Evolutionary conservation across 1,139 yeast genomes (phyloP).

Genomic region (Candida sanyaensis): DNA sequence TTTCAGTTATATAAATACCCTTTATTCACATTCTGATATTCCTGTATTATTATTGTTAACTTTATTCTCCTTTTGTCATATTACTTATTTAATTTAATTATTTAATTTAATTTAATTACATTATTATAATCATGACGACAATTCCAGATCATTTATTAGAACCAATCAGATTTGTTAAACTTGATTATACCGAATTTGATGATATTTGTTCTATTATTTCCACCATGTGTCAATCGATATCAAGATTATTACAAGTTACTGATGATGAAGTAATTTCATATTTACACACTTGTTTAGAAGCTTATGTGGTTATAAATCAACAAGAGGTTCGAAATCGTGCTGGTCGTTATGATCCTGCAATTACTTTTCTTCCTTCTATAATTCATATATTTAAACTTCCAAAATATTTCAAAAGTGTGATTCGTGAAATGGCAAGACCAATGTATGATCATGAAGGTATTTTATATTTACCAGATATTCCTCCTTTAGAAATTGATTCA

Average conservation of each 20-base stretch:
- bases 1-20: neutral
- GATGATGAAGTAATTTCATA: constrained; percentile 5
- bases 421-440: constrained; percentile 12
- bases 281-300: constrained; percentile 8
- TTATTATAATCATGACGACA: neutral
- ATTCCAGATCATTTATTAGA: neutral
- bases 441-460: constrained; percentile 7
- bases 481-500: neutral
- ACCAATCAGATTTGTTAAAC: constrained; percentile 7
- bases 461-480: constrained; percentile 8
- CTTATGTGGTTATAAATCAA: constrained; percentile 9
- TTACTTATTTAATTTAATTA: neutral
- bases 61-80: neutral
- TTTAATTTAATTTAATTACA: neutral
- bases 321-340: constrained; percentile 5
- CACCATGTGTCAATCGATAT: neutral
- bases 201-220: constrained; percentile 2
- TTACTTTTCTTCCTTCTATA: constrained; percentile 3
- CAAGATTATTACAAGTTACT: constrained; percentile 3
- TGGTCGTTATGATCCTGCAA: constrained; percentile 6
- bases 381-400: constrained; percentile 8
- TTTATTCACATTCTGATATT: neutral
- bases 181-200: constrained; percentile 9
- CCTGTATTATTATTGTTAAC: neutral
- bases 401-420: constrained; percentile 7